These are phyloP conservation scores for Sclerotinia glacialis DNA, from an alignment of 2,329 filamentous ascomycete genomes.

Conservation along the genomic window DNA sequence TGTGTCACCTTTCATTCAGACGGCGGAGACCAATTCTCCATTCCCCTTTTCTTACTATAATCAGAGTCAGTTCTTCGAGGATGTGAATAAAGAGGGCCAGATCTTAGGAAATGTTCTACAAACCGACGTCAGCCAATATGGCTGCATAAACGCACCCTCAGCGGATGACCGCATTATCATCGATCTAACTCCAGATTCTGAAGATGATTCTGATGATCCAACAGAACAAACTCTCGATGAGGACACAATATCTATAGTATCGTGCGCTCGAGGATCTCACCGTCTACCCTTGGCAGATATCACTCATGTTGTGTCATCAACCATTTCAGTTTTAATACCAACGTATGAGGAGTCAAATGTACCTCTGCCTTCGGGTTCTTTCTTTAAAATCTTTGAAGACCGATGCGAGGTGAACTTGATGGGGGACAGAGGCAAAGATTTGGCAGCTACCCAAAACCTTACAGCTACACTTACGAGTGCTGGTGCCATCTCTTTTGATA, in stretches of 20 bases:
- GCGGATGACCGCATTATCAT: not conserved
- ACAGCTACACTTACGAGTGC: not conserved
- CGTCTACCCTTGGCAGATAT: not conserved
- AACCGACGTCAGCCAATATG: not conserved
- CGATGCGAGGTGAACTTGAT: not conserved
- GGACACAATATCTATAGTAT: not conserved
- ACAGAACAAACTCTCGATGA: too few species aligned
- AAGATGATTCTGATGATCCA: not conserved
- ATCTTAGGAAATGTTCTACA: not conserved
- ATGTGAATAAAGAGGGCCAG: not conserved
- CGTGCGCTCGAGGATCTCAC: not conserved
- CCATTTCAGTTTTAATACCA: not conserved
- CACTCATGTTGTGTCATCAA: not conserved
- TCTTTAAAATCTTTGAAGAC: not conserved
- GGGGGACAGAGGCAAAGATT: not conserved
- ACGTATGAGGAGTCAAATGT: not conserved
- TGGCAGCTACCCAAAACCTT: not conserved
- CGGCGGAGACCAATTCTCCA: not conserved
- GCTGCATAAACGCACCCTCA: not conserved
- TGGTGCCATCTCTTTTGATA: not conserved
- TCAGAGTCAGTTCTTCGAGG: not conserved
- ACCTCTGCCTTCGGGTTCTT: not conserved
- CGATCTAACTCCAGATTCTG: constrained; percentile 1
- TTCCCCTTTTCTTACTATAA: too few species aligned
- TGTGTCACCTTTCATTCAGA: not conserved